Evolutionary conservation across 805 yeast species (phyloP).

Genomic region (Wickerhamomyces bisporus): DNA sequence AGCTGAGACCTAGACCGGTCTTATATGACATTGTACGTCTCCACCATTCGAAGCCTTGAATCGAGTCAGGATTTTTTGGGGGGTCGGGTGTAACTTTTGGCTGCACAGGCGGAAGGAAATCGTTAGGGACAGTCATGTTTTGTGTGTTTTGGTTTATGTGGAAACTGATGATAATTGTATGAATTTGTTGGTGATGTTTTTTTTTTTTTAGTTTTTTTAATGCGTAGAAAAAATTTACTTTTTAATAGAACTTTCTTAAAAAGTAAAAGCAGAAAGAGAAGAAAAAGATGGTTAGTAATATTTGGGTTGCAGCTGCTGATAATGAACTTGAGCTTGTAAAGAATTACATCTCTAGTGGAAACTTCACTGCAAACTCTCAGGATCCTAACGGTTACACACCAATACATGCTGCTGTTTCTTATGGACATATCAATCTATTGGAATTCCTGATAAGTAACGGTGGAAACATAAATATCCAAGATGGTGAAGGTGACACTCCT

Average conservation of each 20-base stretch:
- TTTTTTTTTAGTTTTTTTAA: not conserved
- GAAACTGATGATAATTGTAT: not conserved
- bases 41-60: conserved; percentile 74
- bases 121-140: not conserved
- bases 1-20: conserved; percentile 61
- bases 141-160: not conserved
- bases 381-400: conserved; percentile 97
- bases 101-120: conserved; percentile 3
- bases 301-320: conserved; percentile 96
- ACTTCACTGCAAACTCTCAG: conserved; percentile 59
- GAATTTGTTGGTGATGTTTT: not conserved
- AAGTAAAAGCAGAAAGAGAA: no score
- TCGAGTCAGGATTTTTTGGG: conserved; percentile 11
- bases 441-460: conserved; percentile 49
- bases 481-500: conserved; percentile 92
- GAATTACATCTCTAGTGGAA: conserved; percentile 43
- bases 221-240: not conserved
- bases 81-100: conserved; percentile 3
- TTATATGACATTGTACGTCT: conserved; percentile 63
- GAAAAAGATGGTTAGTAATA: conserved; percentile 38
- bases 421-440: conserved; percentile 72
- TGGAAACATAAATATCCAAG: conserved; percentile 81
- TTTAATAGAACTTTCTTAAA: no score
- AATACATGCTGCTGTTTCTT: conserved; percentile 95
- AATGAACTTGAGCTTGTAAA: conserved; percentile 59